A percentile compares a stretch with the other conserved stretches of the same genome.
Evolutionary conservation across 208 protist species (phyloP).

Genomic region (Paratrypanosoma confusum): DNA sequence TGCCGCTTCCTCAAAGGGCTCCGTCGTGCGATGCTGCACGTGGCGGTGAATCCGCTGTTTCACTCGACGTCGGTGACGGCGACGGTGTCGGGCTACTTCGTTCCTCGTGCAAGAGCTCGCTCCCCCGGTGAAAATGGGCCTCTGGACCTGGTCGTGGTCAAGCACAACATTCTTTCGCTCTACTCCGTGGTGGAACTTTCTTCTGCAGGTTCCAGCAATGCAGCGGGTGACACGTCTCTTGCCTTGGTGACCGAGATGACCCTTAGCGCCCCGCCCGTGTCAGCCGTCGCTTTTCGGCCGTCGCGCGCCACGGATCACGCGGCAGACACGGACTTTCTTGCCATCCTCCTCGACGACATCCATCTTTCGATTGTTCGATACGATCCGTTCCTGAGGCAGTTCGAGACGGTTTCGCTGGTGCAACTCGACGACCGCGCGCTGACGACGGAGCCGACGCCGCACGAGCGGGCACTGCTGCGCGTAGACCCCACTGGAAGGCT

Average conservation of each 20-base stretch:
- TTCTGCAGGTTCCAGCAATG: not conserved
- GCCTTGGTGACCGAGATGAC: slow-evolving; percentile 28
- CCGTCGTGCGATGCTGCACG: slow-evolving; percentile 68
- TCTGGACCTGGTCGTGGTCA: slow-evolving; percentile 53
- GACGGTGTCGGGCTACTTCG: slow-evolving; percentile 59
- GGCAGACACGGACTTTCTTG: slow-evolving; percentile 64
- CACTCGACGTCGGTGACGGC: slow-evolving; percentile 65
- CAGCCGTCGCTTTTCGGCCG: slow-evolving; percentile 40
- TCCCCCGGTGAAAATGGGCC: slow-evolving; percentile 15
- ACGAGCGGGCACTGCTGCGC: slow-evolving; percentile 50
- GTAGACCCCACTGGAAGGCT: slow-evolving; percentile 47
- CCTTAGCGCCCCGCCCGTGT: slow-evolving; percentile 55
- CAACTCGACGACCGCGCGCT: slow-evolving; percentile 68
- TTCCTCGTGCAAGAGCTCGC: no score
- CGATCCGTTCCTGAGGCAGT: slow-evolving; percentile 35
- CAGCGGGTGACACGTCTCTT: slow-evolving; percentile 3
- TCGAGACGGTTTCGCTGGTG: slow-evolving; percentile 66
- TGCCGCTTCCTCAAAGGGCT: no score
- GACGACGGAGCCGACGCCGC: slow-evolving; percentile 20
- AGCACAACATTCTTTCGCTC: slow-evolving; percentile 59
- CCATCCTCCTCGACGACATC: slow-evolving; percentile 71
- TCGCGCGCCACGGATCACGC: slow-evolving; percentile 15
- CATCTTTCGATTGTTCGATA: slow-evolving; percentile 75
- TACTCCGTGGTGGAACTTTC: slow-evolving; percentile 34
- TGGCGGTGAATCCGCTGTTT: slow-evolving; percentile 51